Conservation (phyloP, 768 basidiomycete genomes). For the Amanita inopinata region DNA sequence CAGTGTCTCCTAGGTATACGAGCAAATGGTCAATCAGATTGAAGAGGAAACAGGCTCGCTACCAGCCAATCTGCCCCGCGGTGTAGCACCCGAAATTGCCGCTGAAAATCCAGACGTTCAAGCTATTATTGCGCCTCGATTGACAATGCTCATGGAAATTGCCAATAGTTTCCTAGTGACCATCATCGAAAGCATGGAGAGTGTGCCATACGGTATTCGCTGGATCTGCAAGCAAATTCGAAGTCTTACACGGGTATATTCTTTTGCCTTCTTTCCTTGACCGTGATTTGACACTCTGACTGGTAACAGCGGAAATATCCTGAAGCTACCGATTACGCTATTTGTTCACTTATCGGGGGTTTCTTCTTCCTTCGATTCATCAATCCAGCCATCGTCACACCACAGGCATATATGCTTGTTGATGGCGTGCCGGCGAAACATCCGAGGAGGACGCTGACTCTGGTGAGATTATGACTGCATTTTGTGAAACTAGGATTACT, state of each 20-base stretch:
- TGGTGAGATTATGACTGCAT: constrained; percentile 40
- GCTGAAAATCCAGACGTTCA: constrained; percentile 93
- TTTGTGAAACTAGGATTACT: background rate
- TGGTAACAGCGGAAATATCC: constrained; percentile 86
- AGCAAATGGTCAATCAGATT: constrained; percentile 99
- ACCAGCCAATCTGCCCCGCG: constrained; percentile 85
- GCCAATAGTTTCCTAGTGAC: constrained; percentile 96
- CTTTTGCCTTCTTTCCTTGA: constrained; percentile 1
- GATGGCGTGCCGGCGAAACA: constrained; percentile 97
- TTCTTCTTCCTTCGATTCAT: constrained; percentile 99
- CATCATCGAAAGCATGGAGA: constrained; percentile 97
- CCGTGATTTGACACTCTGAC: constrained; percentile 6
- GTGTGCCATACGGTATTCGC: constrained; percentile 96
- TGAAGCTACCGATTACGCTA: constrained; percentile 95
- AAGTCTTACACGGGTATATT: constrained; percentile 81
- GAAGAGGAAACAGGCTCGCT: constrained; percentile 93
- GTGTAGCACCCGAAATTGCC: constrained; percentile 91
- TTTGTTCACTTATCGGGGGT: constrained; percentile 96
- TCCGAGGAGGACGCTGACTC: constrained; percentile 88
- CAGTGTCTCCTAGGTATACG: constrained; percentile 88
- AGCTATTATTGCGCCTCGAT: constrained; percentile 91
- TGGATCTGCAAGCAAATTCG: constrained; percentile 99
- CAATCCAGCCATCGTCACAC: constrained; percentile 98
- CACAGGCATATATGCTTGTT: constrained; percentile 99
- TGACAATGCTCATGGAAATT: constrained; percentile 99